phyloP scores from a whole-genome alignment of 352 stramenopile genomes.

The Thalassiosira hispida region DNA sequence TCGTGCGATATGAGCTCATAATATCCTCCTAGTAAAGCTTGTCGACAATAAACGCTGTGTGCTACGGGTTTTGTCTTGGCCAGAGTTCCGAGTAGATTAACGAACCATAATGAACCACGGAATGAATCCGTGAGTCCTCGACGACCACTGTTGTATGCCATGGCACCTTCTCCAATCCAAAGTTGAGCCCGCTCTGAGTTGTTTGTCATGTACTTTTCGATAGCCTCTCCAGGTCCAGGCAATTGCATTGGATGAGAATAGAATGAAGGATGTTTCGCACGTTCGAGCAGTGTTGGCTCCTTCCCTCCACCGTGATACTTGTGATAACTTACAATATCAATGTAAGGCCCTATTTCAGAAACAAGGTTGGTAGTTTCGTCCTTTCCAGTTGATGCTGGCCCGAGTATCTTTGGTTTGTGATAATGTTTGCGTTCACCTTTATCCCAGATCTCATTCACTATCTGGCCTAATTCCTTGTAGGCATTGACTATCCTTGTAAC shows the following conservation, averaged over 20 bases:
- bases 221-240: constrained; percentile 20
- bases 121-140: constrained; percentile 51
- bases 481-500: constrained; percentile 37
- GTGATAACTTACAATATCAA: constrained; percentile 55
- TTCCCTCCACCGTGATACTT: constrained; percentile 55
- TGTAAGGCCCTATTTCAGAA: constrained; percentile 22
- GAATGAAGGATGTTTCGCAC: constrained; percentile 18
- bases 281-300: constrained; percentile 18
- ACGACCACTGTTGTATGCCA: constrained; percentile 56
- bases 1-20: constrained; percentile 59
- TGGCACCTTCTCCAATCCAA: constrained; percentile 60
- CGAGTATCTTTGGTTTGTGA: constrained; percentile 37
- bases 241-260: constrained; percentile 42
- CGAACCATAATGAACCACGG: constrained; percentile 52
- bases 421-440: constrained; percentile 5
- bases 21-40: constrained; percentile 55
- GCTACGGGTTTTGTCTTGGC: constrained; percentile 37
- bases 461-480: constrained; percentile 40
- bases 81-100: constrained; percentile 51
- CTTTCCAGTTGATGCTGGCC: constrained; percentile 29
- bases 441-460: constrained; percentile 43
- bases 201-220: constrained; percentile 24
- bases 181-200: constrained; percentile 16
- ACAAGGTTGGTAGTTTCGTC: constrained; percentile 19
- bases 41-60: constrained; percentile 58